Conservation (phyloP, 1,284 basidiomycete genomes). For the Ganoderma multipileum region DNA sequence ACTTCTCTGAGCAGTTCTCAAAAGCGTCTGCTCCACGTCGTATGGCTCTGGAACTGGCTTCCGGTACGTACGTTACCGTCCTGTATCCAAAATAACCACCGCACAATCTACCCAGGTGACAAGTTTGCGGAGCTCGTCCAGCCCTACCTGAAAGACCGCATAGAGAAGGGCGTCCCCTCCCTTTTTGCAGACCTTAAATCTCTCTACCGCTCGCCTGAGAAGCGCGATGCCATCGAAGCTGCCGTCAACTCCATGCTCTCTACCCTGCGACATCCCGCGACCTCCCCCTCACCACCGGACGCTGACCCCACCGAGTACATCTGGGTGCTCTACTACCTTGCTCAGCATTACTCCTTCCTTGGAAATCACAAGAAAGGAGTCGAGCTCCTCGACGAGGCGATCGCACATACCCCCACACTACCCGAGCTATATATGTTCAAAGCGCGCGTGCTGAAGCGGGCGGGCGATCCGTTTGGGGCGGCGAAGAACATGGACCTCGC, state of each 20-base stretch:
- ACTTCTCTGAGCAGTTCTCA: constrained; percentile 69
- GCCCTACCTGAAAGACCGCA: constrained; percentile 74
- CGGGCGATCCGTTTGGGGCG: constrained; percentile 83
- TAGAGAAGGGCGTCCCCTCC: constrained; percentile 92
- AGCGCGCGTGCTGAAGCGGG: constrained; percentile 87
- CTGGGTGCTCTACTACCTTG: constrained; percentile 96
- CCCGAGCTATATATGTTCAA: constrained; percentile 91
- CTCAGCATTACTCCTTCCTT: constrained; percentile 87
- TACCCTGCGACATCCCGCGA: constrained; percentile 39
- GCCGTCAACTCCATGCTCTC: constrained; percentile 66
- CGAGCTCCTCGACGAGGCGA: constrained; percentile 68
- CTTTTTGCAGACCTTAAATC: constrained; percentile 94
- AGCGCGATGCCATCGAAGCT: constrained; percentile 76
- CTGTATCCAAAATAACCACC: too few relatives aligned
- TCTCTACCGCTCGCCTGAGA: constrained; percentile 74
- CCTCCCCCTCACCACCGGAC: constrained; percentile 38
- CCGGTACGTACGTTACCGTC: constrained; percentile 44
- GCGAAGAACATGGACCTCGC: constrained; percentile 85
- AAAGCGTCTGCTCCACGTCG: constrained; percentile 78
- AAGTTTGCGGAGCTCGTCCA: constrained; percentile 73
- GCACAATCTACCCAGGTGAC: constrained; percentile 48
- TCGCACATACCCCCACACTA: constrained; percentile 91
- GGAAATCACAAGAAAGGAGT: constrained; percentile 66
- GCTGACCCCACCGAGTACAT: constrained; percentile 88
- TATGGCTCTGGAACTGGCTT: constrained; percentile 71